Evolutionary conservation across 2,329 filamentous ascomycete genomes (phyloP), one percentile per base, ranked within the genome.

Genomic region (Coleophoma cylindrospora): DNA sequence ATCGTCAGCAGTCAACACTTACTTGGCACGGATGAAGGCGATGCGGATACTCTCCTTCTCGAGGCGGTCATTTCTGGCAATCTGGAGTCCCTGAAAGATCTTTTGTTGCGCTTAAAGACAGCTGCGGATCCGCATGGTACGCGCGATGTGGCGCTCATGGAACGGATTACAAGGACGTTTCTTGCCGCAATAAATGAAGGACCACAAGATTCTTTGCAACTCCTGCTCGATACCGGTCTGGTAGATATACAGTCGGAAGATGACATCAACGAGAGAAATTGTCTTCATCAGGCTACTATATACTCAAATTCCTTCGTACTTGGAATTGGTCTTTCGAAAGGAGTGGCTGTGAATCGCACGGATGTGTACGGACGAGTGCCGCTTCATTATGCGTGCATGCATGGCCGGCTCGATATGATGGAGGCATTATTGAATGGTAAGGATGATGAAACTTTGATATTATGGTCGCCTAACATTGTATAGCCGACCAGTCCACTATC

Each of bases 231-330:
- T 45, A 96, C 91, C 2, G 82, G 83, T 0, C 72, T 94, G 21
- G 89, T 99, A 34, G 87, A 97, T 66, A 79, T 96, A n/a, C 84
- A 90, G 62, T 94, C 91, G 1, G 90, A 95, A 61, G 94, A 99
- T 65, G 91, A 96, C 62, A 97, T 99, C 67, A 99, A 97, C 62
- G 92, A 96, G 71, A 81, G 94, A 38, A 99, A 96, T 62, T 96
- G 91, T 64, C 76, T 99, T 43, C 94, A 99, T 61, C 94, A 97
- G 70, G 89, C 94, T n/a, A 87, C 91, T 1, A 96, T 97, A 47
- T 95, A 95, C 54, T 91, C 91, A 17, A 91, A 91, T 61, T 72
- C 80, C 10, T 85, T 88, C 58, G 87, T 96, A 32, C 74, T 97
- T 51, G 74, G 81, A 46, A 83, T 87, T 56, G 91, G 87, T 4